These are phyloP conservation scores for Pulicaria dysenterica DNA, from an alignment of 129 eudicot genomes.

Conservation along the genomic window DNA sequence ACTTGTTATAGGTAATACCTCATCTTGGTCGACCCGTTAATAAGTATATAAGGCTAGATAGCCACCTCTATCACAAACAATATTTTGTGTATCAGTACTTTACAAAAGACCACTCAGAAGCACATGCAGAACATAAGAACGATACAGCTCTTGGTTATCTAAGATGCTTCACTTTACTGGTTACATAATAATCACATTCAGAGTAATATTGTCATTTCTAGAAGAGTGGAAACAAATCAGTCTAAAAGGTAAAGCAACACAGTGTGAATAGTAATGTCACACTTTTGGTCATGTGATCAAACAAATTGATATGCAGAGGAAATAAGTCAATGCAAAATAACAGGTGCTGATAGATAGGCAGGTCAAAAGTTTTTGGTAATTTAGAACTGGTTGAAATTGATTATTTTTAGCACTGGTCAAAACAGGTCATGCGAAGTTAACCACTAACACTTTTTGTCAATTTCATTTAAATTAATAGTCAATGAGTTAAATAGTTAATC, in stretches of 20 bases:
- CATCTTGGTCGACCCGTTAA: not conserved
- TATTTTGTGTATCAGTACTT: too few relatives aligned
- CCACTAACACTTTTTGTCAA: not conserved
- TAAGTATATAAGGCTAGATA: not conserved
- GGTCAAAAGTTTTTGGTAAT: not conserved
- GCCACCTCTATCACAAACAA: not conserved
- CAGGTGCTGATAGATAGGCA: not conserved
- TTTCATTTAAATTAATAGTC: not conserved
- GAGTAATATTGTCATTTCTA: conserved; percentile 9
- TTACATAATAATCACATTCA: conserved; percentile 2
- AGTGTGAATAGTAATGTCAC: not conserved
- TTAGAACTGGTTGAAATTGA: not conserved
- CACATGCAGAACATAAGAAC: not conserved
- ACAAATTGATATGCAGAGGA: not conserved
- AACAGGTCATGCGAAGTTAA: not conserved
- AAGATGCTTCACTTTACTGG: conserved; percentile 14
- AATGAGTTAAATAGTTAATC: not conserved
- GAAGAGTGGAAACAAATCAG: not conserved
- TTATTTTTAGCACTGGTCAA: not conserved
- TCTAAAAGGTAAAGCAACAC: not conserved
- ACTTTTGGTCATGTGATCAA: not conserved
- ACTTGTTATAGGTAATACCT: not conserved
- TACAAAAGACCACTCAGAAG: too few relatives aligned
- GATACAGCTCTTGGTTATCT: conserved; percentile 5
- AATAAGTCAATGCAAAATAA: not conserved